phyloP scores from a whole-genome alignment of 768 basidiomycete genomes.

The Podaxis sp. region DNA sequence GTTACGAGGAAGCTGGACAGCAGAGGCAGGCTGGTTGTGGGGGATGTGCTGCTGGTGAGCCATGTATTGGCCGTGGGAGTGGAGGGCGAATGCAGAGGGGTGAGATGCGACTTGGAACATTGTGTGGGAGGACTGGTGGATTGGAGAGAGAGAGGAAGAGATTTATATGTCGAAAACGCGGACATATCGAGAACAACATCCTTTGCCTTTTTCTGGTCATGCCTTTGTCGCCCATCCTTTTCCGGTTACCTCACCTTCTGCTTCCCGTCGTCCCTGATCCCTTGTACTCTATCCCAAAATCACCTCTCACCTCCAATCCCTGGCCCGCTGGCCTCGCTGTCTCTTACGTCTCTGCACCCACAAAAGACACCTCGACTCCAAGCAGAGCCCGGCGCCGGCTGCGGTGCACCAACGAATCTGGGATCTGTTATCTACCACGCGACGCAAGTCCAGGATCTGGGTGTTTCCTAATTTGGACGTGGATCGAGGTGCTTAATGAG shows the following conservation, averaged over 20 bases:
- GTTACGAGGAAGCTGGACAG: constrained; percentile 70
- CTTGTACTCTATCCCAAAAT: background rate
- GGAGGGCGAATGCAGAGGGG: constrained; percentile 38
- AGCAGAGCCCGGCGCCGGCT: background rate
- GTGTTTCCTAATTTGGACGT: background rate
- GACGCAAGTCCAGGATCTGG: background rate
- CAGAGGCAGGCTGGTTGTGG: constrained; percentile 21
- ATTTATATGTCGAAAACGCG: constrained; percentile 19
- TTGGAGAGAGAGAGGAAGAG: constrained; percentile 17
- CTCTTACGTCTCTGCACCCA: background rate
- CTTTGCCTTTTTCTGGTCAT: constrained; percentile 28
- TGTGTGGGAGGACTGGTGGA: constrained; percentile 11
- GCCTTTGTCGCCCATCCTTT: constrained; percentile 38
- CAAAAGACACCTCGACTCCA: background rate
- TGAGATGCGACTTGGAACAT: constrained; percentile 54
- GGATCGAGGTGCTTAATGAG: constrained; percentile 13
- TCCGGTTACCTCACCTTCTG: constrained; percentile 21
- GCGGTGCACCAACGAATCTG: background rate
- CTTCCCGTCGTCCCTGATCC: constrained; percentile 5
- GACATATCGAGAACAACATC: constrained; percentile 29
- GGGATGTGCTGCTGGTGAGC: constrained; percentile 17
- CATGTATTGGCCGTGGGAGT: constrained; percentile 35
- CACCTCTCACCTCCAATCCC: no score
- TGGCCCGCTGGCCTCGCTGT: background rate
- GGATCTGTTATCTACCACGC: background rate